A percentile compares a stretch with the other conserved stretches of the same genome.
Conservation (phyloP, 1,284 basidiomycete species). For the Omphalotus olearius region DNA sequence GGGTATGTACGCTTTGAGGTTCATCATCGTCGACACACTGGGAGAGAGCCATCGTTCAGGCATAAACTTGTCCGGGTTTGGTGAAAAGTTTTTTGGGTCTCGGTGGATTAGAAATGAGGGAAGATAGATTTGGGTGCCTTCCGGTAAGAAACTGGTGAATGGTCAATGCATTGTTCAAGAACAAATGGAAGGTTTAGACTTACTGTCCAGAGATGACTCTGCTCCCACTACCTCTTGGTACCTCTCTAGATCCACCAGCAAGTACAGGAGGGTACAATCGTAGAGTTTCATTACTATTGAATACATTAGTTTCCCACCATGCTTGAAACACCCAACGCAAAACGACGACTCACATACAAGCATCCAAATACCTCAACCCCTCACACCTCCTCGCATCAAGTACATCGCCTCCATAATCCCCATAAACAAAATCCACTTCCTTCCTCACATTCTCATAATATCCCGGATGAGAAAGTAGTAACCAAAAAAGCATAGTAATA, state of each 20-base stretch:
- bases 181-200: background rate
- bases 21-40: slow-evolving; percentile 13
- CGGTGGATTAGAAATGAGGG: slow-evolving; percentile 44
- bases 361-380: background rate
- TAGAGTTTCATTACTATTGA: slow-evolving; percentile 9
- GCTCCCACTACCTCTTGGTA: slow-evolving; percentile 9
- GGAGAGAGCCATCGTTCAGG: slow-evolving; percentile 37
- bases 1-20: slow-evolving; percentile 19
- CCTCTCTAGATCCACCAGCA: slow-evolving; percentile 23
- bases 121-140: slow-evolving; percentile 42
- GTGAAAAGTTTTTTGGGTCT: slow-evolving; percentile 32
- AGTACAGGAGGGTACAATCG: slow-evolving; percentile 9
- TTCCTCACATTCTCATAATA: background rate
- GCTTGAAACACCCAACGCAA: too few species aligned
- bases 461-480: slow-evolving; percentile 3
- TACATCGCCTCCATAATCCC: background rate
- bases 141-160: slow-evolving; percentile 43
- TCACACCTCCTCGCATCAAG: background rate
- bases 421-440: slow-evolving; percentile 1
- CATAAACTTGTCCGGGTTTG: slow-evolving; percentile 31
- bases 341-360: slow-evolving; percentile 6
- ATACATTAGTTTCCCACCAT: background rate
- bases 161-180: background rate
- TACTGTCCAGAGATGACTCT: background rate
- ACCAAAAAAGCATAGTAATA: background rate